Evolutionary conservation across 2,329 filamentous ascomycete species (phyloP), one percentile per base, ranked within the genome.

Genomic region (Neonectria ditissima): DNA sequence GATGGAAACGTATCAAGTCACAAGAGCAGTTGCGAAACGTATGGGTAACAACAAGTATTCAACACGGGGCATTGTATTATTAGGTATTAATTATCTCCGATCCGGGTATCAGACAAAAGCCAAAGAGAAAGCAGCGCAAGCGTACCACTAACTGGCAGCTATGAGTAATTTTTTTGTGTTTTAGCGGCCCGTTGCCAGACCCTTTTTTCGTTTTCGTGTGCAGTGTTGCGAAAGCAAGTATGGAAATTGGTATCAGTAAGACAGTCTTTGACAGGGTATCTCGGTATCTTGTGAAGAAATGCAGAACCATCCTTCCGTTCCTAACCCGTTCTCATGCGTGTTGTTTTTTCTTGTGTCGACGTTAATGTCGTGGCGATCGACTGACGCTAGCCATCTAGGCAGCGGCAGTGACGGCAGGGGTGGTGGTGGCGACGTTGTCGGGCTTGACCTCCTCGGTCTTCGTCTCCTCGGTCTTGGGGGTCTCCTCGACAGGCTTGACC

Each of bases 181-280:
- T 70, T 68, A 51, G 52, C 55, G 41, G 66, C 65, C 69, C 18
- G 48, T 69, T 41, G 32, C 47, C 62, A 55, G 65, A 59, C 62
- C 53, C 53, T 57, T 70, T 69, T 69, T 65, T 63, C 37, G 55
- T 55, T 60, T 69, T 69, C 63, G 65, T 60, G 44, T 61, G 39
- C 61, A 52, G 39, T 63, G 56, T 59, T 67, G 68, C 59, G 55
- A 69, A 72, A 68, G 74, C 69, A 69, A 72, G 69, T 75, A 75
- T 77, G 69, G 69, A 79, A 78, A 78, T 70, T 79, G 78, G 77
- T 80, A 79, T 79, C 78, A 79, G 74, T 76, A 76, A 80, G 79
- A 79, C 81, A 83, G 80, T 82, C 80, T 83, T 63, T 77, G 80
- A 82, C 80, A 81, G 83, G 83, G 83, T 85, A 84, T 85, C 83